Evolutionary conservation across 1,284 basidiomycete genomes (phyloP).

Genomic region (Trametes sp.): DNA sequence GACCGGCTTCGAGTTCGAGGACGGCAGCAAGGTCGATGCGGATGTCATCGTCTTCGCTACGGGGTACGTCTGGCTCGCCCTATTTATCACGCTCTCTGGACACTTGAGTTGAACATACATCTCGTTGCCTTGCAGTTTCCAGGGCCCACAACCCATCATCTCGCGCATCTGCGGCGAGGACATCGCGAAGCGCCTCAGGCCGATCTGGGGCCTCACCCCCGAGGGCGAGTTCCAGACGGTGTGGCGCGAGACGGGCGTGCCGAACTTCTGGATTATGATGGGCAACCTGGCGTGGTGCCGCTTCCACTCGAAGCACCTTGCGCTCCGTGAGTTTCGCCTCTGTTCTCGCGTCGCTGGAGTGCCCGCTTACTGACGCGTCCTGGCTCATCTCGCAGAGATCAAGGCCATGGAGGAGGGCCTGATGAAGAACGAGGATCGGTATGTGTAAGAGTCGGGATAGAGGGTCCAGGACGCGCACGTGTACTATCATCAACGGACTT

Average conservation of each 20-base stretch:
- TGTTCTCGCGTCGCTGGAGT: not conserved
- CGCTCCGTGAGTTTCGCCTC: constrained; percentile 43
- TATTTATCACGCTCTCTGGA: no score
- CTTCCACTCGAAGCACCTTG: constrained; percentile 50
- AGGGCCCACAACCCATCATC: constrained; percentile 49
- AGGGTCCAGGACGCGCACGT: not conserved
- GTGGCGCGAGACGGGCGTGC: constrained; percentile 40
- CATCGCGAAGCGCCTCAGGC: constrained; percentile 52
- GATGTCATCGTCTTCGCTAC: constrained; percentile 77
- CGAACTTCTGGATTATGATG: constrained; percentile 42
- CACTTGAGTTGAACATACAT: no score
- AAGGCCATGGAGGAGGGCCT: constrained; percentile 20
- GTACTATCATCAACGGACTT: not conserved
- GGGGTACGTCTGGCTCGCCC: constrained; percentile 45
- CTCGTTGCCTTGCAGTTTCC: constrained; percentile 34
- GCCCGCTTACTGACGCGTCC: not conserved
- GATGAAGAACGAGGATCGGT: constrained; percentile 9
- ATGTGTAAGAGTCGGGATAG: not conserved
- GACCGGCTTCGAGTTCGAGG: constrained; percentile 65
- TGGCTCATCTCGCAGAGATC: constrained; percentile 24
- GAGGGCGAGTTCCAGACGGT: constrained; percentile 37
- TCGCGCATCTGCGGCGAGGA: constrained; percentile 56
- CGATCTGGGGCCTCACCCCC: constrained; percentile 55
- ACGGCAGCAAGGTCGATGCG: constrained; percentile 68
- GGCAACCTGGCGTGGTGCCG: constrained; percentile 46